Evolutionary conservation across 2,329 filamentous ascomycete genomes (phyloP).

Genomic region (Phoma sp.): DNA sequence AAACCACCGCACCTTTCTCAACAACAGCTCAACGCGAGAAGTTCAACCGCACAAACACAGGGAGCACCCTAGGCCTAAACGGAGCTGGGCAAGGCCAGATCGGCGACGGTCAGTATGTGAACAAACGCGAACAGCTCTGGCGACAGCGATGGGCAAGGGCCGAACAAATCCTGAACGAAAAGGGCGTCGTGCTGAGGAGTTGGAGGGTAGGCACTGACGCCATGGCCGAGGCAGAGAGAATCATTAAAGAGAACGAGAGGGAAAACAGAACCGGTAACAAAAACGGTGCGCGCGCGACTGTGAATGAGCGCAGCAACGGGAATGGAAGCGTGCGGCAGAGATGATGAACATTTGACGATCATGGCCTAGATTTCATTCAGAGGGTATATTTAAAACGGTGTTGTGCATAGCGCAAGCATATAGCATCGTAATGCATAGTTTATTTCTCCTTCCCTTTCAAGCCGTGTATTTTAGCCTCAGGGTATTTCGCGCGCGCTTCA

Average conservation of each 20-base stretch:
- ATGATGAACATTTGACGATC: neutral
- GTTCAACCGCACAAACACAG: conserved; percentile 36
- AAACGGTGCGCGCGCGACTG: neutral
- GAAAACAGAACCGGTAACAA: conserved; percentile 13
- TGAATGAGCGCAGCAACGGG: neutral
- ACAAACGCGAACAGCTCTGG: conserved; percentile 79
- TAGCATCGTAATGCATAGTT: neutral
- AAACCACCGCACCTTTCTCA: conserved; percentile 37
- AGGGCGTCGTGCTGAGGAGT: conserved; percentile 73
- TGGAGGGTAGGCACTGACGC: conserved; percentile 79
- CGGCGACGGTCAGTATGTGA: conserved; percentile 49
- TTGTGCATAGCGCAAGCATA: conserved; percentile 3
- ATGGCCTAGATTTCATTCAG: neutral
- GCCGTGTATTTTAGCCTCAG: neutral
- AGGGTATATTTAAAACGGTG: neutral
- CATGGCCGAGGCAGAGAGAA: conserved; percentile 67
- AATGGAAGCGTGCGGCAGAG: conserved; percentile 3
- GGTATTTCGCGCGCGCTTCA: neutral
- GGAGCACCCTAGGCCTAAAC: conserved; percentile 32
- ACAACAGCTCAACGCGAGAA: conserved; percentile 30
- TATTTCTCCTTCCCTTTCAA: neutral
- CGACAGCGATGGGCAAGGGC: conserved; percentile 70
- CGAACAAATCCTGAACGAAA: conserved; percentile 66
- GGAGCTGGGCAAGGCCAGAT: conserved; percentile 22
- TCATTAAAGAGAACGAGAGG: conserved; percentile 58